Evolutionary conservation across 2,329 filamentous ascomycete genomes (phyloP).

Genomic region (Alternaria longipes): DNA sequence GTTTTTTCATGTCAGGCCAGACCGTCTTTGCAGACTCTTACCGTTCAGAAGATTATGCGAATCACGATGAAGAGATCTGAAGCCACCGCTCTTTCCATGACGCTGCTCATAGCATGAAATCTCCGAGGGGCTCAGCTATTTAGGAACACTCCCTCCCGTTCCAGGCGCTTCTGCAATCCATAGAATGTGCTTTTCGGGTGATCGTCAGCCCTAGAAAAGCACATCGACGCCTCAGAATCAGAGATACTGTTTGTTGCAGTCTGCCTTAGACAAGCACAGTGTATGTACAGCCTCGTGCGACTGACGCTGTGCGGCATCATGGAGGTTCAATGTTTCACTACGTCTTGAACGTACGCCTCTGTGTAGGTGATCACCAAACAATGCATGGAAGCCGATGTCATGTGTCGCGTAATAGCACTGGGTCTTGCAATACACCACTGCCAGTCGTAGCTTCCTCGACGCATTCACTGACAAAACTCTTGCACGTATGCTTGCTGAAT

Average conservation of each 20-base stretch:
- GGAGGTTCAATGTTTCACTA: constrained; percentile 12
- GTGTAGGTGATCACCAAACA: neutral
- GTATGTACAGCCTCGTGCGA: constrained; percentile 8
- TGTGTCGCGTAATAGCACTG: neutral
- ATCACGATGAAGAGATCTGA: neutral
- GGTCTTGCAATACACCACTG: neutral
- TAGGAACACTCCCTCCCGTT: constrained; percentile 4
- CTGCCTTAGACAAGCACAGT: constrained; percentile 16
- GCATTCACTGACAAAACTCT: neutral
- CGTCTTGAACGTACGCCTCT: neutral
- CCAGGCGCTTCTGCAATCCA: constrained; percentile 7
- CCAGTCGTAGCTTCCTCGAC: neutral
- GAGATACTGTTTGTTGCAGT: constrained; percentile 3
- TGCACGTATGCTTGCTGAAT: neutral
- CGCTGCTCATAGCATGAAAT: constrained; percentile 2
- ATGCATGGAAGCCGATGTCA: neutral
- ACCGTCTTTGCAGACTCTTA: neutral
- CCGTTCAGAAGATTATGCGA: neutral
- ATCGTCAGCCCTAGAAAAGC: constrained; percentile 6
- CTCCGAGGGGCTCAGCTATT: constrained; percentile 9
- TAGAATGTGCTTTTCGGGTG: neutral
- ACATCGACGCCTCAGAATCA: neutral
- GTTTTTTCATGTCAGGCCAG: neutral
- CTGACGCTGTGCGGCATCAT: neutral
- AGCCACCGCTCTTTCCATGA: constrained; percentile 7